Evolutionary conservation across 129 eudicot species (phyloP).

Genomic region (Logfia minima): DNA sequence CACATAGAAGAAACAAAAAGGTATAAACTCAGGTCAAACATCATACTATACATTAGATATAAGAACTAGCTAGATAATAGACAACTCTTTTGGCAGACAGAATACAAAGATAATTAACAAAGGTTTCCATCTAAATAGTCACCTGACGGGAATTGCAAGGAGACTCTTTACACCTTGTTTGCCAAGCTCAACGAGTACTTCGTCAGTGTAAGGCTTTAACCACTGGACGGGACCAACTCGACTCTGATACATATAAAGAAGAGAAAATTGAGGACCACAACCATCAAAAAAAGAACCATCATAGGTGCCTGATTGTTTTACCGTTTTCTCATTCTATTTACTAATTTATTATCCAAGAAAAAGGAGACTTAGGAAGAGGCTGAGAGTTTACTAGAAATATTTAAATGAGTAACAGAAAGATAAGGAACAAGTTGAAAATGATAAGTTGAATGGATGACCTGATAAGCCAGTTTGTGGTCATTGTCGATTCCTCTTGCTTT

Average conservation of each 20-base stretch:
- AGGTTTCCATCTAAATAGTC: conserved; percentile 8
- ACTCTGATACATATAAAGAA: conserved; percentile 50
- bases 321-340: neutral
- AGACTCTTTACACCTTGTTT: conserved; percentile 80
- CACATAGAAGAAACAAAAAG: neutral
- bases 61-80: neutral
- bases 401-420: neutral
- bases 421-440: neutral
- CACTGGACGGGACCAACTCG: conserved; percentile 98
- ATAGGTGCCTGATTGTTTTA: neutral
- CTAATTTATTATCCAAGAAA: neutral
- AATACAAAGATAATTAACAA: neutral
- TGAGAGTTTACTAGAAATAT: neutral
- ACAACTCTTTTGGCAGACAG: neutral
- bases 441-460: conserved; percentile 48
- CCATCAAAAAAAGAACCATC: neutral
- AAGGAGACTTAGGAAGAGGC: neutral
- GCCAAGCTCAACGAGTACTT: conserved; percentile 93
- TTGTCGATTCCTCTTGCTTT: conserved; percentile 74
- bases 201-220: conserved; percentile 99
- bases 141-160: conserved; percentile 95
- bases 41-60: neutral
- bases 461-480: conserved; percentile 76
- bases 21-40: neutral
- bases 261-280: neutral